Evolutionary conservation across 352 stramenopile species (phyloP), one percentile per base, ranked within the genome.

Genomic region (Pythium folliculosum): DNA sequence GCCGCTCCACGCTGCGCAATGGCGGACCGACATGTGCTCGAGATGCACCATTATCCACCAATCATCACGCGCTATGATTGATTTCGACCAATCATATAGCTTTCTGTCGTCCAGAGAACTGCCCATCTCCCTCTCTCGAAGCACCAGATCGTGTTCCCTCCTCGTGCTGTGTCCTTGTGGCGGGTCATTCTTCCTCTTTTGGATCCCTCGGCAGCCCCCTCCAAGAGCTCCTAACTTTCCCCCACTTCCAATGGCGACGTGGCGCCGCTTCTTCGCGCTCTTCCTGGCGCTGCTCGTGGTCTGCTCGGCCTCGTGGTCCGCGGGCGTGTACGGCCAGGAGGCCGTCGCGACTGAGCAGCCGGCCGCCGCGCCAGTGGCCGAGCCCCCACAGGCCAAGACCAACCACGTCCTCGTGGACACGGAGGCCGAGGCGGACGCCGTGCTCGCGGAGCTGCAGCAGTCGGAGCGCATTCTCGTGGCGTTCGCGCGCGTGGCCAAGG

Each of bases 401-500:
- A 77, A 68, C 62, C 72, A 79, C 60, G 77, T 79, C 56, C 64
- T 79, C 22, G 72, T 79, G 44, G 64, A 71, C 21, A 71, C 72
- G 27, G 72, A 79, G 58, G 65, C 44, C 30, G 65, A 79, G 51
- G 63, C 69, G 21, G 72, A 79, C 40, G 58, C 43, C 30, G 60
- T 79, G 40, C 56, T 67, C 25, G 62, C 60, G 22, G 50, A 79
- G 45, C 63, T 79, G 37, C 43, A 67, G 38, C 32, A 37, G 4
- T 44, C 61, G 14, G 43, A 68, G 30, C 62, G 63, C 30, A 55
- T 73, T 21, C 61, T 72, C 53, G 62, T 60, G 48, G 27, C 72
- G 22, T 70, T 79, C 47, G 69, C 72, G 19, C 51, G 68, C 5
- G 21, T 70, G 22, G 72, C 72, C 52, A 72, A 71, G 54, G 56